Conservation (phyloP, 2,329 filamentous ascomycete genomes). For the Calonectria naviculata region DNA sequence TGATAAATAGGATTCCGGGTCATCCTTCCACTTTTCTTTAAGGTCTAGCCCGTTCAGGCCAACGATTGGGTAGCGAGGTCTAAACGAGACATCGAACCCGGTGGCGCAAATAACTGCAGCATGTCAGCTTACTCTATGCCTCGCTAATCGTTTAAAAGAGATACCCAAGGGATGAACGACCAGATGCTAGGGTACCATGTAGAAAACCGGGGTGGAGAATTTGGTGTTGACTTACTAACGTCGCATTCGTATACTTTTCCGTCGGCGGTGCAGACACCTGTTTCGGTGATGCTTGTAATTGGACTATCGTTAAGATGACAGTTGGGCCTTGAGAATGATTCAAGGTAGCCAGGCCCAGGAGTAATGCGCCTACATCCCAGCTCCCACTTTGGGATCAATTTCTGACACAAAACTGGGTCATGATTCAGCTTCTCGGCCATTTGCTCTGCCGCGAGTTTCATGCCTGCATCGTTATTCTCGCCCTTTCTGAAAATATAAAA, state of each 20-base stretch:
- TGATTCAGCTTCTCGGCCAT: slow-evolving; percentile 36
- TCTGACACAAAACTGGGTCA: slow-evolving; percentile 32
- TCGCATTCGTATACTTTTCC: slow-evolving; percentile 34
- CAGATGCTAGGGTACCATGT: neutral
- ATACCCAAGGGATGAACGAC: neutral
- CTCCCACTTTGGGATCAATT: slow-evolving; percentile 37
- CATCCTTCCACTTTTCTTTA: slow-evolving; percentile 61
- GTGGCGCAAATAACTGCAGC: slow-evolving; percentile 62
- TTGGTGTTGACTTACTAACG: slow-evolving; percentile 28
- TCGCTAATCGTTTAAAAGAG: too few relatives aligned
- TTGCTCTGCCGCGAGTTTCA: slow-evolving; percentile 34
- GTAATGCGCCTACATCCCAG: slow-evolving; percentile 34
- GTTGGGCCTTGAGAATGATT: slow-evolving; percentile 32
- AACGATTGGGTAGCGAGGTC: slow-evolving; percentile 61
- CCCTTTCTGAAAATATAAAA: slow-evolving; percentile 49
- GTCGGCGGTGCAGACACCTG: slow-evolving; percentile 30
- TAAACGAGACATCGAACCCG: slow-evolving; percentile 65
- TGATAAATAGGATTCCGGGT: slow-evolving; percentile 43
- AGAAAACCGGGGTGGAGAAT: neutral
- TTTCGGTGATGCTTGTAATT: slow-evolving; percentile 33
- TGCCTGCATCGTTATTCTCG: slow-evolving; percentile 32
- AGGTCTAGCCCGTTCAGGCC: slow-evolving; percentile 60
- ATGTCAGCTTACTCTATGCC: neutral
- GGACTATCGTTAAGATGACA: slow-evolving; percentile 34
- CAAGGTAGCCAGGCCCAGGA: slow-evolving; percentile 32